These are phyloP conservation scores for Amanita phalloides DNA, from an alignment of 768 basidiomycete species.

Conservation along the genomic window DNA sequence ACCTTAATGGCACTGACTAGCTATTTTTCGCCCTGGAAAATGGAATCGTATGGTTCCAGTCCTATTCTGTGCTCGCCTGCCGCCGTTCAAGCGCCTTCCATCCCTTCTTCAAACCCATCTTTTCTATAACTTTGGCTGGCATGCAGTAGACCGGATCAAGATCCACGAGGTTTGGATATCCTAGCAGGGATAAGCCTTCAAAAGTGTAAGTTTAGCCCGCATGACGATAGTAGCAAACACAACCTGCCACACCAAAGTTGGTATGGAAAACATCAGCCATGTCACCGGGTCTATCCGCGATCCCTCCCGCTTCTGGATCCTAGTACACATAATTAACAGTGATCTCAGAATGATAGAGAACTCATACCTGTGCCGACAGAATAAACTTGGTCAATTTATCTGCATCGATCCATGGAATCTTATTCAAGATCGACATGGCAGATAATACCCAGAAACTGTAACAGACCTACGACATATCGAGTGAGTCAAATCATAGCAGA, in stretches of 20 bases:
- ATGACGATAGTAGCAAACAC: background rate
- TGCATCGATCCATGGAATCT: slow-evolving; percentile 79
- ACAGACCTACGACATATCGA: slow-evolving; percentile 58
- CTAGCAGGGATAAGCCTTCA: slow-evolving; percentile 75
- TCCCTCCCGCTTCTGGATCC: slow-evolving; percentile 87
- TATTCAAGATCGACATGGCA: slow-evolving; percentile 72
- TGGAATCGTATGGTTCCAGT: too few species aligned
- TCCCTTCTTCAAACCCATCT: slow-evolving; percentile 54
- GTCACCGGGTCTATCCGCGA: slow-evolving; percentile 88
- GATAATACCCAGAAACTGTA: slow-evolving; percentile 98
- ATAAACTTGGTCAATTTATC: slow-evolving; percentile 75
- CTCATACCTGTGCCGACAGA: slow-evolving; percentile 69
- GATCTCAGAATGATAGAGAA: background rate
- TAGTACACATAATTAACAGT: slow-evolving; percentile 20
- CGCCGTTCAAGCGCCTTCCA: slow-evolving; percentile 46
- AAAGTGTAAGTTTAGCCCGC: background rate
- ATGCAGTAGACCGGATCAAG: slow-evolving; percentile 96
- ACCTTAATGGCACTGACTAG: too few species aligned
- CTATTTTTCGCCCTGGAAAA: too few species aligned
- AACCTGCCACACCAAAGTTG: slow-evolving; percentile 81
- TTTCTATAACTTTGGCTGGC: slow-evolving; percentile 69
- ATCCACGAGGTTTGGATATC: slow-evolving; percentile 75
- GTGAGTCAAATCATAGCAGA: background rate
- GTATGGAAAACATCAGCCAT: slow-evolving; percentile 99
- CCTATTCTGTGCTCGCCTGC: too few species aligned